A percentile compares a stretch with the other conserved stretches of the same genome.
These are phyloP conservation scores for Tolypocladium endophyticum DNA, from an alignment of 2,329 filamentous ascomycete species.

Conservation along the genomic window DNA sequence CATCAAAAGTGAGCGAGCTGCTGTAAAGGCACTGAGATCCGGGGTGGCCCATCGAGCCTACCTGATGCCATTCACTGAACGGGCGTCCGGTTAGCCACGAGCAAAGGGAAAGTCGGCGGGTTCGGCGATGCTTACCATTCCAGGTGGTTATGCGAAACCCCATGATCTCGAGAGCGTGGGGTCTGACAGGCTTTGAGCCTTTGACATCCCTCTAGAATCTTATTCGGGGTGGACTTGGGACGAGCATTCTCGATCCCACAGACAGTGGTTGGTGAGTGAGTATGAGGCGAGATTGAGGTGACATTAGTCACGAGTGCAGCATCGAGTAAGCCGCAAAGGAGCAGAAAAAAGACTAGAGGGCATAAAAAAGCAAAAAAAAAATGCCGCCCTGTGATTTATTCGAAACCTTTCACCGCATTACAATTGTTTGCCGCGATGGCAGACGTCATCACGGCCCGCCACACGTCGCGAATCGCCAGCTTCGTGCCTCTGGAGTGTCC, in stretches of 20 bases:
- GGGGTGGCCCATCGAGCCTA: neutral
- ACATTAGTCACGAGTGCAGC: neutral
- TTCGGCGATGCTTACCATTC: slow-evolving; percentile 51
- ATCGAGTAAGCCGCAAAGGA: neutral
- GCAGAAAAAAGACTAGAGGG: neutral
- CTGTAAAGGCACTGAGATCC: neutral
- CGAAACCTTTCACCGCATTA: neutral
- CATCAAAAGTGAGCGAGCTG: neutral
- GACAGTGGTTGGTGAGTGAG: neutral
- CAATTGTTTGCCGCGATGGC: neutral
- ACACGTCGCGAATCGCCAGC: neutral
- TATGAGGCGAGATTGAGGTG: neutral
- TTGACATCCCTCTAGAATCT: neutral
- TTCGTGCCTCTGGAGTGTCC: neutral
- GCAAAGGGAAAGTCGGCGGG: too few species aligned
- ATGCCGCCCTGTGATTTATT: neutral
- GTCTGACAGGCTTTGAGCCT: neutral
- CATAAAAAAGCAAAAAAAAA: neutral
- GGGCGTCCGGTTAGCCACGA: slow-evolving; percentile 2
- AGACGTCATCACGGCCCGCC: neutral
- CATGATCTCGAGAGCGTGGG: slow-evolving; percentile 35
- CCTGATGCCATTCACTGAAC: slow-evolving; percentile 69
- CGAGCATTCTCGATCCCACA: neutral
- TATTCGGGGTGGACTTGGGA: neutral
- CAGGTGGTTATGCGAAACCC: slow-evolving; percentile 73